Percentiles rank a stretch among this genome's conserved stretches.
Evolutionary conservation across 2,329 filamentous ascomycete species (phyloP).

Genomic region (Whalleya microplaca): DNA sequence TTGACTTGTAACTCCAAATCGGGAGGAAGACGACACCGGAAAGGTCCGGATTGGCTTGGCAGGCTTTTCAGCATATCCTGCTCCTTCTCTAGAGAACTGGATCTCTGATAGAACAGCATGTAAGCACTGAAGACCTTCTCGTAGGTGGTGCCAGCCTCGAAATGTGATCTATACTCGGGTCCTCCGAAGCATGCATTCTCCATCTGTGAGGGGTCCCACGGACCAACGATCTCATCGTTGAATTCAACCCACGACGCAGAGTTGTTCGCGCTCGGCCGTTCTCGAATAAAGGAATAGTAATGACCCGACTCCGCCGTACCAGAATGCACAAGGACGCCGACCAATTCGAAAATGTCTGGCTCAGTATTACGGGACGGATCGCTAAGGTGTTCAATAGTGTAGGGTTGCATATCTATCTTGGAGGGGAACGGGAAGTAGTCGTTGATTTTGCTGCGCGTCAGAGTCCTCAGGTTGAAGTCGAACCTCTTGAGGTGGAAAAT

Average conservation of each 20-base stretch:
- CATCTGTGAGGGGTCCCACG: slow-evolving; percentile 76
- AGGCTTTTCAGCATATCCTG: slow-evolving; percentile 48
- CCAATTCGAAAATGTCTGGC: slow-evolving; percentile 85
- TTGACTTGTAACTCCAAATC: slow-evolving; percentile 63
- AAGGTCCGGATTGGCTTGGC: slow-evolving; percentile 41
- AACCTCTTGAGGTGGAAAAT: slow-evolving; percentile 95
- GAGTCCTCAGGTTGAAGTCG: slow-evolving; percentile 76
- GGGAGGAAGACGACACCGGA: slow-evolving; percentile 50
- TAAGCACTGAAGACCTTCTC: slow-evolving; percentile 87
- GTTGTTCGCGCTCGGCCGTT: slow-evolving; percentile 63
- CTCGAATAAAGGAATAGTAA: slow-evolving; percentile 94
- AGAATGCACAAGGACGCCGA: slow-evolving; percentile 92
- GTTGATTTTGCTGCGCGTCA: slow-evolving; percentile 90
- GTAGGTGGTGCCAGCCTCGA: slow-evolving; percentile 52
- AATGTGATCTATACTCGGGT: slow-evolving; percentile 55
- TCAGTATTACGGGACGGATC: slow-evolving; percentile 57
- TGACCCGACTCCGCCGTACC: slow-evolving; percentile 94
- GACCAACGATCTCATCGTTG: slow-evolving; percentile 82
- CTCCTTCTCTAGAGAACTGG: slow-evolving; percentile 63
- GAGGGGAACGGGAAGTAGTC: slow-evolving; percentile 89
- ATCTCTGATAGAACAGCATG: slow-evolving; percentile 95
- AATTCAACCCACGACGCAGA: slow-evolving; percentile 80
- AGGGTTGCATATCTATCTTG: slow-evolving; percentile 83
- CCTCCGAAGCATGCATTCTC: slow-evolving; percentile 82
- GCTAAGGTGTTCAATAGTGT: slow-evolving; percentile 83